These are phyloP conservation scores for Pseudogymnoascus sp. DNA, from an alignment of 2,329 filamentous ascomycete species.

Conservation along the genomic window DNA sequence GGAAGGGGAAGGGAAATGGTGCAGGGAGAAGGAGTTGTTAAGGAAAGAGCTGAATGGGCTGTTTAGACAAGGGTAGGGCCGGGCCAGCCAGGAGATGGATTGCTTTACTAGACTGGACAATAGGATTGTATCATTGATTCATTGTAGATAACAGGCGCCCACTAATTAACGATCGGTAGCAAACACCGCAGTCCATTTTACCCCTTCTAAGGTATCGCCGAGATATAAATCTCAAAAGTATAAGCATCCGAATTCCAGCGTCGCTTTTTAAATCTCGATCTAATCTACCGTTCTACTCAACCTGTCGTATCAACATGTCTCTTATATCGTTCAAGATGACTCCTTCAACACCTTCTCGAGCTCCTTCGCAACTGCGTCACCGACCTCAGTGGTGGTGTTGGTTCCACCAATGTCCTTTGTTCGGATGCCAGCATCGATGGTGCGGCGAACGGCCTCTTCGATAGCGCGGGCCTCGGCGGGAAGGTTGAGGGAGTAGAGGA, in stretches of 20 bases:
- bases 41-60: slow-evolving; percentile 1
- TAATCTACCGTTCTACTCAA: slow-evolving; percentile 12
- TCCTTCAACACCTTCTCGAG: slow-evolving; percentile 55
- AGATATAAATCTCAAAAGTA: not conserved
- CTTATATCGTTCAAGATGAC: not conserved
- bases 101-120: not conserved
- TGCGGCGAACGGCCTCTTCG: slow-evolving; percentile 71
- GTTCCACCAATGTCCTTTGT: slow-evolving; percentile 82
- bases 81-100: not conserved
- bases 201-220: not conserved
- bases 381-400: slow-evolving; percentile 67
- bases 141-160: slow-evolving; percentile 2
- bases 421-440: slow-evolving; percentile 69
- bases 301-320: not conserved
- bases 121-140: not conserved
- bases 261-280: slow-evolving; percentile 1
- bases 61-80: not conserved
- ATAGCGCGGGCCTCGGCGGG: slow-evolving; percentile 69
- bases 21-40: not conserved
- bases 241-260: not conserved
- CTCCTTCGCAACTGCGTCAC: slow-evolving; percentile 72
- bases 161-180: not conserved
- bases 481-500: slow-evolving; percentile 82
- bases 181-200: not conserved
- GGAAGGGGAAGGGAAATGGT: not conserved